Evolutionary conservation across 2,329 filamentous ascomycete species (phyloP), one percentile per base, ranked within the genome.

Genomic region (Bipolaris bicolor): DNA sequence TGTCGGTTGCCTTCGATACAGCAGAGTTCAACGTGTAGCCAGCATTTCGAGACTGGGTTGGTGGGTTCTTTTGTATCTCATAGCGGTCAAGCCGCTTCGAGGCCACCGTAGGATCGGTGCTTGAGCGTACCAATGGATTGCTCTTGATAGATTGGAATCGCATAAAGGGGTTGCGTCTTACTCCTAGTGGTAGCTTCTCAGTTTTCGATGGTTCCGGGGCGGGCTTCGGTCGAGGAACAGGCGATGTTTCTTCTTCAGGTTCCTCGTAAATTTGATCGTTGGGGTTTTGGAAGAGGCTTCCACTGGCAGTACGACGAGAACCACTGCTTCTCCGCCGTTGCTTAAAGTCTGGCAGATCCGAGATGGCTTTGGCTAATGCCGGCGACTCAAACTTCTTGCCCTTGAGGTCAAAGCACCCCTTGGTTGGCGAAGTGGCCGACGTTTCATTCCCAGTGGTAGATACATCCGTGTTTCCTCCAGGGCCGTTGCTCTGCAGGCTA

Each of bases 201-300:
- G 67, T 55, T 44, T 72, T 66, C 18, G 75, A 70, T 33, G 72
- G 62, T 43, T 75, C 70, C 18, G 70, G 61, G 37, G 69, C 65
- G 26, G 49, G 68, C 15, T 69, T 67, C 33, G 70, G 68, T 51
- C 63, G 62, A 57, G 68, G 64, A 48, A 62, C 62, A 49, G 62
- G 49, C 40, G 64, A 58, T 16, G 67, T 64, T 46, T 76, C 67
- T 55, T 83, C 81, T 68, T 90, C 86, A 1, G 91, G 90, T 72
- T 97, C 94, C 75, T 97, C 93, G 82, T 92, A 97, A 59, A 97
- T 93, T 70, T 91, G 88, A 71, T 92, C 89, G 33, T 88, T 86
- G 1, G 88, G 89, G 59, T 86, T 85, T 63, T 82, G 82, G 72
- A 91, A 92, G 1, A 87, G 84, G 52, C 82, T 85, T 64, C 88